Conservation (phyloP, 306 rosid genomes). For the Castanopsis chinensis region DNA sequence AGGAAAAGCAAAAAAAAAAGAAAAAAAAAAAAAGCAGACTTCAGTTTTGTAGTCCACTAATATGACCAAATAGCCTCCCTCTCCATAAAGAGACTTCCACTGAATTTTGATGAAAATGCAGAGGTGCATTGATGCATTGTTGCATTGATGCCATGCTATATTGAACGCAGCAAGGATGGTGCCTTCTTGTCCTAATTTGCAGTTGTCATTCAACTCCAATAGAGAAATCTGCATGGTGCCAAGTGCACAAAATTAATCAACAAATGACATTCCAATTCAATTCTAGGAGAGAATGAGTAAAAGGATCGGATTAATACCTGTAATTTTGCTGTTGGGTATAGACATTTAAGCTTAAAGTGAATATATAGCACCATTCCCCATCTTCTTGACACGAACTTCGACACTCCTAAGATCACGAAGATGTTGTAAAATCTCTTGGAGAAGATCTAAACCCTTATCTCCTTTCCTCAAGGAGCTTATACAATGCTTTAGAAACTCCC, state of each 20-base stretch:
- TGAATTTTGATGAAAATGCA: conserved; percentile 35
- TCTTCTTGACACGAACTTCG: conserved; percentile 57
- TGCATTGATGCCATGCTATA: conserved; percentile 22
- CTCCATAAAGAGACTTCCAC: conserved; percentile 56
- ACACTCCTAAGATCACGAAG: conserved; percentile 91
- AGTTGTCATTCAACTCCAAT: conserved; percentile 30
- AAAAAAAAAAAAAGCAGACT: conserved; percentile 26
- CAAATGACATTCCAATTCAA: neutral
- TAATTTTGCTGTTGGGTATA: conserved; percentile 5
- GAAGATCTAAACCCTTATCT: conserved; percentile 78
- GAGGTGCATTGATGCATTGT: conserved; percentile 28
- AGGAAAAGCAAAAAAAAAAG: neutral
- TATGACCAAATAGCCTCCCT: conserved; percentile 48
- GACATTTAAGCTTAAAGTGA: conserved; percentile 14
- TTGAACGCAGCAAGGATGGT: conserved; percentile 21
- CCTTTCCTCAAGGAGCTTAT: conserved; percentile 88
- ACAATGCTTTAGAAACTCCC: conserved; percentile 93
- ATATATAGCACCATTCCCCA: conserved; percentile 46
- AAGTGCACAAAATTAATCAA: conserved; percentile 6
- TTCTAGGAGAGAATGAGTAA: neutral
- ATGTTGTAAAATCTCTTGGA: conserved; percentile 89
- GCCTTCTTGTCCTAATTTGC: conserved; percentile 32
- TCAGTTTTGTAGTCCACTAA: conserved; percentile 44
- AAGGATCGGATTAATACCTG: conserved; percentile 38
- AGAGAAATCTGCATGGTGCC: conserved; percentile 35